Conservation (phyloP, 495 filamentous ascomycete species). For the Xylaria longipes region DNA sequence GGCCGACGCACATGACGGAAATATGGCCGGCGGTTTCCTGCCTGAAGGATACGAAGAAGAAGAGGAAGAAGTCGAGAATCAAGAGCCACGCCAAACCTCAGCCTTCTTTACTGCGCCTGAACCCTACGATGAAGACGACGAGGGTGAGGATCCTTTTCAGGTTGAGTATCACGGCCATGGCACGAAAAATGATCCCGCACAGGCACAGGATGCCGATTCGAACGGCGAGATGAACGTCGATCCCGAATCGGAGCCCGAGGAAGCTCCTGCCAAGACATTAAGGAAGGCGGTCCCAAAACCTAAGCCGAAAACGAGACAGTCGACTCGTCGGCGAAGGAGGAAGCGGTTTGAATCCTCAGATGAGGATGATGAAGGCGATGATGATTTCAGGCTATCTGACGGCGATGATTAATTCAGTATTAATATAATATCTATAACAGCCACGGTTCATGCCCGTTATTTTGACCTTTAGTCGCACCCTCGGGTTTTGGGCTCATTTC, state of each 20-base stretch:
- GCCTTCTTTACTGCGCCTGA: constrained; percentile 46
- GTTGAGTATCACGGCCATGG: constrained; percentile 36
- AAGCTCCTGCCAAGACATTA: constrained; percentile 22
- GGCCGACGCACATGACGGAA: constrained; percentile 41
- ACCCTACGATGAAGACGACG: constrained; percentile 41
- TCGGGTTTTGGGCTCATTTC: neutral
- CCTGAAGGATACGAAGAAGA: constrained; percentile 55
- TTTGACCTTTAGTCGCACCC: neutral
- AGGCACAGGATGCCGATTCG: constrained; percentile 2
- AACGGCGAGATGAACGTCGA: neutral
- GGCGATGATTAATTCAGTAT: constrained; percentile 15
- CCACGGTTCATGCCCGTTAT: neutral
- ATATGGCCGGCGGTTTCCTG: constrained; percentile 63
- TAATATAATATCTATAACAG: neutral
- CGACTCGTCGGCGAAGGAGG: constrained; percentile 35
- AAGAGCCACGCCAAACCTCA: constrained; percentile 41
- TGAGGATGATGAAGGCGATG: constrained; percentile 30
- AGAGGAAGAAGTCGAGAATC: constrained; percentile 27
- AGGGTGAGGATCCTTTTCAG: constrained; percentile 39
- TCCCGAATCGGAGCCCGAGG: constrained; percentile 24
- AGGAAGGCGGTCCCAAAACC: constrained; percentile 36
- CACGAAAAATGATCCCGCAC: constrained; percentile 3
- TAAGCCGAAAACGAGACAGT: constrained; percentile 34
- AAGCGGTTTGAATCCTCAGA: constrained; percentile 33
- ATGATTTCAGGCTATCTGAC: constrained; percentile 28